Percentiles rank a stretch among this genome's conserved stretches.
These are phyloP conservation scores for Ceratobasidium theobromae DNA, from an alignment of 1,284 basidiomycete species.

Conservation along the genomic window DNA sequence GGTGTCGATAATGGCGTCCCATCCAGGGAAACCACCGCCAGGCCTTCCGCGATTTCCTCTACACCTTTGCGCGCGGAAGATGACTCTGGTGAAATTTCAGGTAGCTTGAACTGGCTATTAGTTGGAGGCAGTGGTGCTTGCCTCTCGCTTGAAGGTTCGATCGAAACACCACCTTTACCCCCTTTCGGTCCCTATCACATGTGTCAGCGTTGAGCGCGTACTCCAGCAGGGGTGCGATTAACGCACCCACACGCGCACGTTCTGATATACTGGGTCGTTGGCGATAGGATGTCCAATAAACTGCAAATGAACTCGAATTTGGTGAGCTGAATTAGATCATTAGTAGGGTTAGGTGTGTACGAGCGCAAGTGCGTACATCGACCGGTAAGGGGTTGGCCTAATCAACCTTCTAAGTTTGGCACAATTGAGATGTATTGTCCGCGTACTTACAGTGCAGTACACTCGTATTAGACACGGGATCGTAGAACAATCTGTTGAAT, in stretches of 20 bases:
- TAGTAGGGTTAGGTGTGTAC: background rate
- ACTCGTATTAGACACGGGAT: conserved; percentile 78
- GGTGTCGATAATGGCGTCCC: background rate
- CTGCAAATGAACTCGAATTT: conserved; percentile 95
- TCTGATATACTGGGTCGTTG: conserved; percentile 87
- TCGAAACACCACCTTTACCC: conserved; percentile 34
- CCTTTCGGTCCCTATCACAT: conserved; percentile 30
- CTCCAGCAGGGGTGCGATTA: background rate
- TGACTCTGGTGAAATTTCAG: conserved; percentile 7
- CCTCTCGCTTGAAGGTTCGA: conserved; percentile 19
- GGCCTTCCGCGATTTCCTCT: conserved; percentile 1
- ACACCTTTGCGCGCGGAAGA: background rate
- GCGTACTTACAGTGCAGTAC: conserved; percentile 77
- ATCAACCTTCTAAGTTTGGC: background rate
- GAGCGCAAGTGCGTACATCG: conserved; percentile 62
- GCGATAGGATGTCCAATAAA: conserved; percentile 92
- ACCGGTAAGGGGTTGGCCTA: conserved; percentile 83
- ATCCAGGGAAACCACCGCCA: conserved; percentile 15
- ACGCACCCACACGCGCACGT: conserved; percentile 76
- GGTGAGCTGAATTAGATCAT: conserved; percentile 64
- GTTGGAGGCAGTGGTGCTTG: conserved; percentile 25
- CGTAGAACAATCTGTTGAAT: conserved; percentile 85
- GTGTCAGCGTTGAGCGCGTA: background rate
- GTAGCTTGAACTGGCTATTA: conserved; percentile 4
- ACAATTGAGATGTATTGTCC: background rate